Percentiles rank a stretch among this genome's conserved stretches.
These are phyloP conservation scores for Arthonia radiata DNA, from an alignment of 495 filamentous ascomycete genomes.

Conservation along the genomic window DNA sequence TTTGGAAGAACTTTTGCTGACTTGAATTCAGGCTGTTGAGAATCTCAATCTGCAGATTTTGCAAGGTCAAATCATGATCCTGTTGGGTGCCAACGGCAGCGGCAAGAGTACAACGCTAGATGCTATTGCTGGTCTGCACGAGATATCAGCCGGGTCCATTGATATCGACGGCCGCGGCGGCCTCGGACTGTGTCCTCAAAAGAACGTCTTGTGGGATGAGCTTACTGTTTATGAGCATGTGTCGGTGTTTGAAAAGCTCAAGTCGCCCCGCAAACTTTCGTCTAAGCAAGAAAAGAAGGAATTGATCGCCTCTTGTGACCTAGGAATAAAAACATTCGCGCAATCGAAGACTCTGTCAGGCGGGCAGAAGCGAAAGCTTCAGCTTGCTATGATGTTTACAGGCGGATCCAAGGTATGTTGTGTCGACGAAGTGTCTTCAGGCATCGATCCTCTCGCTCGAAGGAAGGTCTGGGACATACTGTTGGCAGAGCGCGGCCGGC, in stretches of 20 bases:
- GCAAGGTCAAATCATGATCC: slow-evolving; percentile 53
- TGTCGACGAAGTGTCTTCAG: slow-evolving; percentile 67
- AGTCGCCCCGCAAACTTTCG: slow-evolving; percentile 28
- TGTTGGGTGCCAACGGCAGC: slow-evolving; percentile 67
- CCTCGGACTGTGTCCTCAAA: slow-evolving; percentile 40
- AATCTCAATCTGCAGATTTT: slow-evolving; percentile 35
- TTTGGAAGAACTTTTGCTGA: too few species aligned
- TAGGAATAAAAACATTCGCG: slow-evolving; percentile 40
- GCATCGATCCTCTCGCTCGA: slow-evolving; percentile 56
- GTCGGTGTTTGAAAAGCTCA: slow-evolving; percentile 50
- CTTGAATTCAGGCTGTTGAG: too few species aligned
- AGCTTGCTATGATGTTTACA: slow-evolving; percentile 81
- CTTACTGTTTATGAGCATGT: slow-evolving; percentile 66
- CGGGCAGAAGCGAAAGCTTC: slow-evolving; percentile 75
- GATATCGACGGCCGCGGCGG: slow-evolving; percentile 44
- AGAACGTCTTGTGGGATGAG: slow-evolving; percentile 68
- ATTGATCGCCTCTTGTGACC: slow-evolving; percentile 41
- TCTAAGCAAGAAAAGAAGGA: slow-evolving; percentile 26
- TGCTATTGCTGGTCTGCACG: slow-evolving; percentile 53
- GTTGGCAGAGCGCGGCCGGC: slow-evolving; percentile 45
- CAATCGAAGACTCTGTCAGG: slow-evolving; percentile 48
- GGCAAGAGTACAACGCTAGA: slow-evolving; percentile 78
- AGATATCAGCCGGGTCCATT: slow-evolving; percentile 43
- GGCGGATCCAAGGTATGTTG: slow-evolving; percentile 66
- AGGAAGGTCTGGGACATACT: slow-evolving; percentile 82